A percentile compares a stretch with the other conserved stretches of the same genome.
Conservation (phyloP, 495 filamentous ascomycete species). For the Barbatosphaeria neglecta region DNA sequence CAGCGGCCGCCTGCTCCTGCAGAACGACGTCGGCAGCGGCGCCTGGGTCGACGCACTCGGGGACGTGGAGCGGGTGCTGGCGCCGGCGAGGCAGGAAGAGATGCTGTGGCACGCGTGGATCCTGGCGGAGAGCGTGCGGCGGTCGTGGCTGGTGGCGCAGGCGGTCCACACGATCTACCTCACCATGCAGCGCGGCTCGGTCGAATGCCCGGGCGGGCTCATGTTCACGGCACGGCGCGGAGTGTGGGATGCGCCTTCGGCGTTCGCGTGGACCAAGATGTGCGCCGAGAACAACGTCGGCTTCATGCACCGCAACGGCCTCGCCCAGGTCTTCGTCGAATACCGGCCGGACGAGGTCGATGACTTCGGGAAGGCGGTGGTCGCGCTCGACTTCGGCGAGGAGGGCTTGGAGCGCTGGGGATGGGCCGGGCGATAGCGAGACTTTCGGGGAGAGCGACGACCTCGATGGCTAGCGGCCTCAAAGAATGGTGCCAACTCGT, state of each 20-base stretch:
- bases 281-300: constrained; percentile 11
- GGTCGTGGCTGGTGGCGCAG: constrained; percentile 16
- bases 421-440: too few relatives aligned
- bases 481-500: too few relatives aligned
- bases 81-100: constrained; percentile 23
- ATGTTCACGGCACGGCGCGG: constrained; percentile 16
- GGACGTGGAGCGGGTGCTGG: constrained; percentile 3
- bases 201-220: constrained; percentile 16
- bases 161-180: constrained; percentile 10
- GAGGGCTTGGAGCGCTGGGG: constrained; percentile 14
- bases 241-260: constrained; percentile 19
- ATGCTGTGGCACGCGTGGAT: constrained; percentile 31
- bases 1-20: constrained; percentile 8
- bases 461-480: too few relatives aligned
- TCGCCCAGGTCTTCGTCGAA: constrained; percentile 8
- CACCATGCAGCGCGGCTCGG: constrained; percentile 13
- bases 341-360: constrained; percentile 11
- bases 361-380: constrained; percentile 11
- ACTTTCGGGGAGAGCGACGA: too few relatives aligned
- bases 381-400: constrained; percentile 11
- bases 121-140: constrained; percentile 19
- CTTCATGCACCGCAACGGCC: constrained; percentile 7
- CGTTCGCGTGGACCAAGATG: constrained; percentile 15
- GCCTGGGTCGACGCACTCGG: background rate
- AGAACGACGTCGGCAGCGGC: background rate